phyloP scores from a whole-genome alignment of 495 filamentous ascomycete species.

The Annulohypoxylon moriforme region DNA sequence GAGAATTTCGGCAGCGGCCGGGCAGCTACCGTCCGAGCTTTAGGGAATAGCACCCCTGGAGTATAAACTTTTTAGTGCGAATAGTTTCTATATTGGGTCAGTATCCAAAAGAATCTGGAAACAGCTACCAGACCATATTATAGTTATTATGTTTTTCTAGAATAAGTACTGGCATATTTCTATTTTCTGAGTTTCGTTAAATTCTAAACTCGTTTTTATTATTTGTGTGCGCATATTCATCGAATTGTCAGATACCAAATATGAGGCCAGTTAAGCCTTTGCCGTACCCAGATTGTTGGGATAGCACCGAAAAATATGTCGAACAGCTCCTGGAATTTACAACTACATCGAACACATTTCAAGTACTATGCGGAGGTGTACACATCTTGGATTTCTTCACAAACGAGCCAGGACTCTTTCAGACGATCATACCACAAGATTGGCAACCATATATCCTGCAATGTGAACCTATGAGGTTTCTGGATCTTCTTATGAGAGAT shows the following conservation, averaged over 20 bases:
- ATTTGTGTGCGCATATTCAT: slow-evolving; percentile 1
- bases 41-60: slow-evolving; percentile 1
- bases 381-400: slow-evolving; percentile 98
- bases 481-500: slow-evolving; percentile 82
- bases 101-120: neutral
- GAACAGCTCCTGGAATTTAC: slow-evolving; percentile 80
- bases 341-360: slow-evolving; percentile 79
- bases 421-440: slow-evolving; percentile 74
- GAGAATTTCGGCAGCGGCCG: slow-evolving; percentile 9
- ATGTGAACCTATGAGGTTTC: slow-evolving; percentile 74
- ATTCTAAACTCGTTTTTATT: neutral
- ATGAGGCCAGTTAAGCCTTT: slow-evolving; percentile 57
- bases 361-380: slow-evolving; percentile 88
- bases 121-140: neutral
- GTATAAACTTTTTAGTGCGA: neutral
- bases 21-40: slow-evolving; percentile 4
- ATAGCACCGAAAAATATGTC: slow-evolving; percentile 74
- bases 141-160: neutral
- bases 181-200: neutral
- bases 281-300: slow-evolving; percentile 59
- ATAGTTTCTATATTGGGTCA: neutral
- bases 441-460: slow-evolving; percentile 83
- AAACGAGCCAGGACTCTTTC: slow-evolving; percentile 79
- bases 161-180: no score
- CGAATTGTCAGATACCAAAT: neutral